Evolutionary conservation across 441 rosid genomes (phyloP), one percentile per base, ranked within the genome.

Genomic region (Bruguiera hainesii): DNA sequence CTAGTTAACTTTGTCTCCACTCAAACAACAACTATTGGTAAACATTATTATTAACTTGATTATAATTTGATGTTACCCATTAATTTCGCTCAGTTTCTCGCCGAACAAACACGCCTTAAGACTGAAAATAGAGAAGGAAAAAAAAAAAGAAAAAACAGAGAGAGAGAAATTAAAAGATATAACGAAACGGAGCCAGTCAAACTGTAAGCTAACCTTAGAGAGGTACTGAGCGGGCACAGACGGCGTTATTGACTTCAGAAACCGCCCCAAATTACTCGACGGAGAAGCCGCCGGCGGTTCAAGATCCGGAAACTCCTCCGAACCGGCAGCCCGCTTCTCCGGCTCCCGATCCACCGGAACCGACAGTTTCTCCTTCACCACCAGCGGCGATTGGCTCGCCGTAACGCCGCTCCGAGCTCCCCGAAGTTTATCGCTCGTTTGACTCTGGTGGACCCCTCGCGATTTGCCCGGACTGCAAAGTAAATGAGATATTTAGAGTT

Each of bases 181-280:
- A 23, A 52, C 13, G 56, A n/a, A 60, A 11, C 23, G 56, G 35
- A 19, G 48, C 9, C 50, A 25, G 52, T 37, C 7, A 53, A 67
- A 60, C 30, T 15, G 15, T 3, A 63, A 13, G 37, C 26, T 15
- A 61, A 88, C 95, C 95, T 84, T 85, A 15, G 91, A 73, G 11
- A 64, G 75, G 72, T 87, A 75, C 67, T 82, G 93, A 3, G 84
- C 82, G 2, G 85, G 83, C 37, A 90, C 91, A 33, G 75, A 67
- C 25, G 97, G 97, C 28, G 83, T 80, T 62, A 83, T 80, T 35
- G 91, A 84, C 61, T 80, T 80, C 79, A 87, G 42, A 68, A 90
- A 85, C 69, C 89, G 80, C 30, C 85, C 82, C 48, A 88, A 71
- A 61, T 90, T 88, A 77, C 84, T 83, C 62, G 65, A 69, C 6